These are phyloP conservation scores for Fusarium foetens DNA, from an alignment of 2,329 filamentous ascomycete genomes.

Conservation along the genomic window DNA sequence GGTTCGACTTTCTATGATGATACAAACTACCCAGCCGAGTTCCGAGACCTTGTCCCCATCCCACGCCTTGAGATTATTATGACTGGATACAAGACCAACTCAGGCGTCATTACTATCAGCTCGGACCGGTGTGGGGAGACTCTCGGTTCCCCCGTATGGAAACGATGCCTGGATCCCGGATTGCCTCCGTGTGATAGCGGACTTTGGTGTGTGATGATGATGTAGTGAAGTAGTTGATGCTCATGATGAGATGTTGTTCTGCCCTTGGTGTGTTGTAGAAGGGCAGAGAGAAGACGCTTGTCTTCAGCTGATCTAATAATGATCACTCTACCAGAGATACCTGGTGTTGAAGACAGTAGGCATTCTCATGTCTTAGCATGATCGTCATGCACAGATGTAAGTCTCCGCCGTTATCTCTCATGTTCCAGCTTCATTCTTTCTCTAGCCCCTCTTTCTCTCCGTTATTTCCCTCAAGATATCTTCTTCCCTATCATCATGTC, in stretches of 20 bases:
- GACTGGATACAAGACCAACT: background rate
- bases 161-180: constrained; percentile 5
- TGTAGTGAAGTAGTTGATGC: constrained; percentile 21
- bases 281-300: constrained; percentile 3
- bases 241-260: constrained; percentile 5
- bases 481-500: background rate
- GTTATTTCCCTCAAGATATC: background rate
- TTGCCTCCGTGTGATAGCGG: constrained; percentile 14
- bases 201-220: constrained; percentile 22
- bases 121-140: constrained; percentile 1
- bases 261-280: constrained; percentile 7
- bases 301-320: background rate
- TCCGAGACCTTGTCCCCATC: constrained; percentile 8
- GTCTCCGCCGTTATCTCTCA: constrained; percentile 3
- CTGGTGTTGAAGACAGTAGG: background rate
- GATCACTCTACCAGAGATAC: background rate
- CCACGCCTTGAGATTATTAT: constrained; percentile 17
- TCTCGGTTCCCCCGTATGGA: background rate
- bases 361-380: background rate
- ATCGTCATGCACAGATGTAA: constrained; percentile 15
- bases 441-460: background rate
- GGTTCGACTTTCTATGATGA: constrained; percentile 10
- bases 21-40: constrained; percentile 17
- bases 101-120: constrained; percentile 13
- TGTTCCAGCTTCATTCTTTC: background rate